Conservation (phyloP, 345 rosid genomes). For the Aurinia saxatilis region DNA sequence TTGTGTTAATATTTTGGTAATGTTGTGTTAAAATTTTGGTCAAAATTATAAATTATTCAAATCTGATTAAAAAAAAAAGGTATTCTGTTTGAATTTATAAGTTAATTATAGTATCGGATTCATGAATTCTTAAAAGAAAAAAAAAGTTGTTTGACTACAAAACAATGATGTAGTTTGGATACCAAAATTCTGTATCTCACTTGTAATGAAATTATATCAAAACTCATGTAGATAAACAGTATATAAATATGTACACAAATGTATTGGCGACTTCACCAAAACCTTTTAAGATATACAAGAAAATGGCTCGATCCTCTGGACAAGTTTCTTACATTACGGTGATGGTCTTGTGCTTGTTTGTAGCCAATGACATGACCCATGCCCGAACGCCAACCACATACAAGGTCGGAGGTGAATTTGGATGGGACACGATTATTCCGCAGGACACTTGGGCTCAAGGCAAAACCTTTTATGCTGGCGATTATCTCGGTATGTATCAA, state of each 20-base stretch:
- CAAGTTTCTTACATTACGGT: background rate
- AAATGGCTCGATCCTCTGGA: background rate
- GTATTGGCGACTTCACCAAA: background rate
- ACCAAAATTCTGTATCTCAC: no score
- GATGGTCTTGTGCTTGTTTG: background rate
- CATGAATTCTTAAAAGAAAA: no score
- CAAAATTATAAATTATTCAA: no score
- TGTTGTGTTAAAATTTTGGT: no score
- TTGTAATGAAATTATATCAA: no score
- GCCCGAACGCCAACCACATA: background rate
- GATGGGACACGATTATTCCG: background rate
- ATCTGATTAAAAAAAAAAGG: no score
- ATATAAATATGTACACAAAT: no score
- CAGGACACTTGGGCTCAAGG: constrained; percentile 12
- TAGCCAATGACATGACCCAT: background rate
- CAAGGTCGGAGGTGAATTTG: background rate
- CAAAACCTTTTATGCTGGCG: constrained; percentile 18
- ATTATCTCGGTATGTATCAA: constrained; percentile 12
- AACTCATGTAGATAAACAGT: background rate
- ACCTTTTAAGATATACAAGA: background rate
- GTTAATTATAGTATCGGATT: no score
- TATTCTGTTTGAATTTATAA: no score
- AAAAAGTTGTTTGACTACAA: no score
- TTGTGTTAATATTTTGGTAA: no score
- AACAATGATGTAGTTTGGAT: no score